These are phyloP conservation scores for Claviceps pazoutovae DNA, from an alignment of 2,329 filamentous ascomycete species.

Conservation along the genomic window DNA sequence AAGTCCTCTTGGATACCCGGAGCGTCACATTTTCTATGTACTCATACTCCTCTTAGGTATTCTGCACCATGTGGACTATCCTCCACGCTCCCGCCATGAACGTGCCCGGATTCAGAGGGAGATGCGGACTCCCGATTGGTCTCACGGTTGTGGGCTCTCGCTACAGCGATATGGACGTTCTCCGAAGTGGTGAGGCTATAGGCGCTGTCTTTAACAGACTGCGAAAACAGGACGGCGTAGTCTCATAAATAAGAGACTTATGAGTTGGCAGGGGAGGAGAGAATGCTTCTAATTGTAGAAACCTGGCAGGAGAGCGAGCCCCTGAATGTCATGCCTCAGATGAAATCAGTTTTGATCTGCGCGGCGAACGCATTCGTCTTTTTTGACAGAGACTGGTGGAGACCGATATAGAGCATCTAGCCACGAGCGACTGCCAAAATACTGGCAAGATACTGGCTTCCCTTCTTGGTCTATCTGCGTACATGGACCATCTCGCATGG, in stretches of 20 bases:
- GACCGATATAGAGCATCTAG: no score
- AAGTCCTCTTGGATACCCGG: slow-evolving; percentile 13
- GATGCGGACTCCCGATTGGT: slow-evolving; percentile 42
- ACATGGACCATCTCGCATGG: no score
- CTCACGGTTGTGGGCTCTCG: slow-evolving; percentile 36
- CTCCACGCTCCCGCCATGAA: slow-evolving; percentile 52
- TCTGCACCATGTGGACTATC: slow-evolving; percentile 15
- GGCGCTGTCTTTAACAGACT: slow-evolving; percentile 17
- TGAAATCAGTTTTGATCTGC: no score
- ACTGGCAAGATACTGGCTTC: no score
- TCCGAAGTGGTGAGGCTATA: slow-evolving; percentile 26
- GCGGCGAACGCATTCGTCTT: no score
- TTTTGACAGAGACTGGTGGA: no score
- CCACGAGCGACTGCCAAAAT: no score
- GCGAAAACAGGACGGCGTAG: neutral
- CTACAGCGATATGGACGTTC: slow-evolving; percentile 30
- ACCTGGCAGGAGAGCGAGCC: no score
- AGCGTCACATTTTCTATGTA: neutral
- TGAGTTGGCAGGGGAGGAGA: no score
- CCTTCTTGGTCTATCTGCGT: no score
- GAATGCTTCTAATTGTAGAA: no score
- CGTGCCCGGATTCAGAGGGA: slow-evolving; percentile 45
- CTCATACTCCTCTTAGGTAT: slow-evolving; percentile 4
- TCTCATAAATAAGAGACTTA: neutral
- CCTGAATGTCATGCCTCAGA: no score